Base-by-base conservation (phyloP, 2,329 filamentous ascomycete genomes). In the Shiraia bambusicola region DNA sequence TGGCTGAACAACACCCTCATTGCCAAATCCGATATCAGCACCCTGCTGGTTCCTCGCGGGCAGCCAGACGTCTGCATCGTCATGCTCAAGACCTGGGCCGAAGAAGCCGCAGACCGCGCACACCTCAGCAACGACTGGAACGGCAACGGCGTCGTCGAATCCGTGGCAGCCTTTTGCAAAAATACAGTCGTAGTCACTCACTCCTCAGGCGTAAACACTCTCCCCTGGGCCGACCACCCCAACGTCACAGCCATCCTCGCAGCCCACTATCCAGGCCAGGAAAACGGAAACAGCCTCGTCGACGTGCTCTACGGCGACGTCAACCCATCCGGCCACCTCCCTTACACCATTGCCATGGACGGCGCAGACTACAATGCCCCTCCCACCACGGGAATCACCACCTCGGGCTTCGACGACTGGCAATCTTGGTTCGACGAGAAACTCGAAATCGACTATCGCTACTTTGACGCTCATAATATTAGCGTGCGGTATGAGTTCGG, bases 401-500 rank as follows among this genome's bases (percentile, higher is more conserved):
- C 66, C 8, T 65, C 58, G 10, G 66, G 69, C 34, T 59, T 59
- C 17, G 55, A 69, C 35, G 69, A 69, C n/a, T 74, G 71, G 71
- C 74, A 77, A 45, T 69, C 69, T n/a, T 72, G 77, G 46, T 81
- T 79, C 53, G 68, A 66, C 28, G 78, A 81, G 59, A 72, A 76
- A 8, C 72, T 86, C 37, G 87, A 90, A 65, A 89, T 94, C 61
- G 88, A 93, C 69, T 88, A 89, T 72, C 80, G 85, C 34, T 74
- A 83, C 62, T 88, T 93, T 37, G 88, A 93, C 69, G 75, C 76
- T 48, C 60, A 76, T 34, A 75, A 81, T 52, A 77, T 80, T 34
- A 78, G 80, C 1, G 86, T 87, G 2, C 80, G 87, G 49, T 93
- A 83, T 67, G 87, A 90, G 59, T 94, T 93, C 56, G 88, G 88